Base-by-base conservation (phyloP, 805 yeast genomes). In the Hanseniaspora taiwanica region DNA sequence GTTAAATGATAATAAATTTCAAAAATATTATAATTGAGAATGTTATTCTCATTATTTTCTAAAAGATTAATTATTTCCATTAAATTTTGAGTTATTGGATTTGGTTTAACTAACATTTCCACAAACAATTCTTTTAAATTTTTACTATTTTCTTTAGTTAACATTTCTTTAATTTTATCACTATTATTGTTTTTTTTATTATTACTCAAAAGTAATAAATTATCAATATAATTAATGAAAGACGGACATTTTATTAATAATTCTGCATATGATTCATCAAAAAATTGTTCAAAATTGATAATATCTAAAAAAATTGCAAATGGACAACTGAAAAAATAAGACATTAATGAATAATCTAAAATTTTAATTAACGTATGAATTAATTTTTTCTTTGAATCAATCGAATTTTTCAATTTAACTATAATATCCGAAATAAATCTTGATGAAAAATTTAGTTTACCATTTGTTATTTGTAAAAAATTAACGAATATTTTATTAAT, bases 261-360 rank as follows among this genome's bases (percentile, higher is more conserved):
- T 17, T 49, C 42, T 10, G 55, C 44, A 43, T 58, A 57, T 9
- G 47, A 43, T n/a, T 53, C 57, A 34, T 52, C 48, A 6, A 57
- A 39, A 36, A 42, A 46, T 4, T 13, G 16, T 24, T 46, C 52
- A n/a, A 53, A 47, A 40, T 58, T 58, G 8, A 53, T 54, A 7
- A 59, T 60, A 36, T 58, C 63, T 39, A 58, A 56, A 41, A 58
- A 58, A 6, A 57, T 52, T 1, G 62, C 55, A 40, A 56, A 58
- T 7, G 63, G 59, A 39, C 54, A 57, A 29, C 53, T 54, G 40
- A 48, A 58, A 39, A 58, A 58, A 43, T 58, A 58, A 3, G 60
- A 48, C 63, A 58, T 58, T 25, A 58, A 37, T 2, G 60, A 45
- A 43, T 51, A 58, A 44, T 58, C 63, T 6, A 58, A 42, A 9